These are phyloP conservation scores for Vickermania spadyakhi DNA, from an alignment of 208 protist species.

Conservation along the genomic window DNA sequence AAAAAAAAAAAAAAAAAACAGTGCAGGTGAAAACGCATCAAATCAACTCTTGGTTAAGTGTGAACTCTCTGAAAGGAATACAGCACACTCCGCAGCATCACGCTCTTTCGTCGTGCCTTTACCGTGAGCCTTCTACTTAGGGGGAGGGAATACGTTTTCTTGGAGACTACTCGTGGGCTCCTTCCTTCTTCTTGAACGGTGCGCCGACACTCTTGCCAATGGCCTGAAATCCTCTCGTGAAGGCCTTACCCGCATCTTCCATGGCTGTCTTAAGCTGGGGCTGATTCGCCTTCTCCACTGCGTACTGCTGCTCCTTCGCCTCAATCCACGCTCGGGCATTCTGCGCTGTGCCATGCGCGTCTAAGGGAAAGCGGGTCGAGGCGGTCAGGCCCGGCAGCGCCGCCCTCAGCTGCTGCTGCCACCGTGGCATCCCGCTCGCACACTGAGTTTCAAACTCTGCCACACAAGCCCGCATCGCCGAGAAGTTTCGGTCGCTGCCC, in stretches of 20 bases:
- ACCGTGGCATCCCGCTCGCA: conserved; percentile 32
- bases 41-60: too few species aligned
- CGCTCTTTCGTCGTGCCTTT: too few species aligned
- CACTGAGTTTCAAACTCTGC: conserved; percentile 51
- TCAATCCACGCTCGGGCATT: conserved; percentile 45
- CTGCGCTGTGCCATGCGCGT: conserved; percentile 30
- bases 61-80: too few species aligned
- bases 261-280: conserved; percentile 45
- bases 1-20: too few species aligned
- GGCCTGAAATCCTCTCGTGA: conserved; percentile 62
- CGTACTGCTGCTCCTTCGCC: conserved; percentile 32
- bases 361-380: conserved; percentile 59
- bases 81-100: too few species aligned
- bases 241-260: conserved; percentile 47
- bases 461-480: conserved; percentile 36
- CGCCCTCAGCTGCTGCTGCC: conserved; percentile 44
- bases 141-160: too few species aligned
- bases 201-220: conserved; percentile 43
- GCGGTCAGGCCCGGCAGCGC: conserved; percentile 39
- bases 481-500: conserved; percentile 44
- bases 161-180: conserved; percentile 9
- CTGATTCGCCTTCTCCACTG: conserved; percentile 30
- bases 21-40: too few species aligned
- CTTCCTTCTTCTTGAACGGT: conserved; percentile 31
- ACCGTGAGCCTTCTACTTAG: too few species aligned